A percentile compares a stretch with the other conserved stretches of the same genome.
phyloP scores from a whole-genome alignment of 345 rosid species.

The Garcia nutans region DNA sequence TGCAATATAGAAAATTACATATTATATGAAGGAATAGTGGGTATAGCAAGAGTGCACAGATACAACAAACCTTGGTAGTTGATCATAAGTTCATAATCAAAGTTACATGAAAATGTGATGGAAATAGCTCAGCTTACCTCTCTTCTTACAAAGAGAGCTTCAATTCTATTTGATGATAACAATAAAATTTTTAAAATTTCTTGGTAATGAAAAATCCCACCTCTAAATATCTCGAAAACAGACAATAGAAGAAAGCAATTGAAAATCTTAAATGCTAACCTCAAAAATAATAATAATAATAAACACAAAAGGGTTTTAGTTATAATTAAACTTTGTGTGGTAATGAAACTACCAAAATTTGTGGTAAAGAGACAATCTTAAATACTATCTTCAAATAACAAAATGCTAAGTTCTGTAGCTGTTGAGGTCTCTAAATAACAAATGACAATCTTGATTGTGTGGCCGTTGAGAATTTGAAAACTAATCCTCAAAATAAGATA shows the following conservation, averaged over 20 bases:
- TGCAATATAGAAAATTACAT: too few species aligned
- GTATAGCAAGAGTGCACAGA: too few species aligned
- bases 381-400: conserved; percentile 15
- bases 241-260: not conserved
- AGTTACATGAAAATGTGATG: too few species aligned
- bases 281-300: too few species aligned
- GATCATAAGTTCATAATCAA: too few species aligned
- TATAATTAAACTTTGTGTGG: conserved; percentile 15
- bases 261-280: not conserved
- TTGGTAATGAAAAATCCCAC: too few species aligned
- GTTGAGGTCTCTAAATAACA: not conserved
- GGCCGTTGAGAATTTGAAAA: conserved; percentile 31
- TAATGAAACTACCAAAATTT: not conserved
- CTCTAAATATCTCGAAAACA: too few species aligned
- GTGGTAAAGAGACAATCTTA: conserved; percentile 29
- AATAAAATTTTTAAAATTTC: not conserved
- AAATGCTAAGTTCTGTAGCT: conserved; percentile 12
- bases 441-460: conserved; percentile 45
- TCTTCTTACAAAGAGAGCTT: too few species aligned
- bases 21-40: too few species aligned
- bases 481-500: conserved; percentile 18
- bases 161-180: not conserved
- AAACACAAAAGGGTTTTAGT: not conserved
- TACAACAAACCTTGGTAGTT: too few species aligned
- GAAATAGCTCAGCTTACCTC: too few species aligned